Conservation (phyloP, 176 grass and related monocot genomes). For the Sorghum bicolor region Sorghum_bicolor_NCBIv3 NC_012871.2:15169001-15169500, state of each 20-base stretch:
- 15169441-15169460: slow-evolving; percentile 26
- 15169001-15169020: slow-evolving; percentile 20
- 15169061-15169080: background rate
- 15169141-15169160: slow-evolving; percentile 5
- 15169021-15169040: background rate
- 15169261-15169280: slow-evolving; percentile 8
- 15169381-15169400: slow-evolving; percentile 25
- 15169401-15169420: slow-evolving; percentile 43
- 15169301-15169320: slow-evolving; percentile 2
- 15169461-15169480: slow-evolving; percentile 36
- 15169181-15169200: background rate
- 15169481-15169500: slow-evolving; percentile 31
- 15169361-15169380: slow-evolving; percentile 29
- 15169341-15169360: slow-evolving; percentile 36
- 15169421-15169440: slow-evolving; percentile 28
- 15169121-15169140: background rate
- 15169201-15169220: slow-evolving; percentile 15
- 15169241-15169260: slow-evolving; percentile 36
- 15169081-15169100: background rate
- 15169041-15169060: background rate
- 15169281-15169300: slow-evolving; percentile 24
- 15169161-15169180: background rate
- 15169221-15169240: slow-evolving; percentile 19
- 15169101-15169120: background rate
- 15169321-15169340: background rate